Percentiles rank a stretch among this genome's conserved stretches.
Conservation (phyloP, 805 yeast species). For the Cyberlindnera meyerae region DNA sequence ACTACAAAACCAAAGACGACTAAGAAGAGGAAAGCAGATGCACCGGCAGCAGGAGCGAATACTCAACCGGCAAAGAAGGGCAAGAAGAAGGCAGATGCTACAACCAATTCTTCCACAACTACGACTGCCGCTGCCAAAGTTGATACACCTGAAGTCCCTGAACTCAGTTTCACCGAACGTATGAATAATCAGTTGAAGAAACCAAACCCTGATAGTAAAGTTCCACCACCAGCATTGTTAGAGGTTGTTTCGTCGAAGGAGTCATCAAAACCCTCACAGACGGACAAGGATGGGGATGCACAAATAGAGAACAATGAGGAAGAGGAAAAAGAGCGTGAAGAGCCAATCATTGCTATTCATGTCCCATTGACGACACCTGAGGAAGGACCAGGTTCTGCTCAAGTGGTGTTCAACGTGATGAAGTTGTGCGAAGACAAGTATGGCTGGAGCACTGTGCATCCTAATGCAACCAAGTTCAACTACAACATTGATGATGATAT, state of each 20-base stretch:
- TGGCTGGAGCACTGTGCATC: slow-evolving; percentile 71
- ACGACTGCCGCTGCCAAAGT: no score
- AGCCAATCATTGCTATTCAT: slow-evolving; percentile 52
- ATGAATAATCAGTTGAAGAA: slow-evolving; percentile 20
- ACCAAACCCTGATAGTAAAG: slow-evolving; percentile 15
- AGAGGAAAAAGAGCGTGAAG: slow-evolving; percentile 32
- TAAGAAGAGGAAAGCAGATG: slow-evolving; percentile 9
- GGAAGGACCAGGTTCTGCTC: slow-evolving; percentile 56
- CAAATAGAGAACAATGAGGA: slow-evolving; percentile 1
- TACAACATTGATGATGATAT: slow-evolving; percentile 52
- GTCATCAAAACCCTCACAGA: no score
- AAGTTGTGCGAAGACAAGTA: slow-evolving; percentile 77
- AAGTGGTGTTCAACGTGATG: slow-evolving; percentile 65
- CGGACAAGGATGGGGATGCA: slow-evolving; percentile 3
- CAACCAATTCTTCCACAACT: not conserved
- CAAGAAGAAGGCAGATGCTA: slow-evolving; percentile 3
- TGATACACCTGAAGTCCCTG: slow-evolving; percentile 1
- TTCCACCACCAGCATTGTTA: slow-evolving; percentile 17
- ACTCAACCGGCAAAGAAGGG: slow-evolving; percentile 7
- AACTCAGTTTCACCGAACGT: slow-evolving; percentile 15
- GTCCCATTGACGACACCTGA: slow-evolving; percentile 45
- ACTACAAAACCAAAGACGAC: slow-evolving; percentile 1
- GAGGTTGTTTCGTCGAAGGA: no score
- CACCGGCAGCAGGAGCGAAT: not conserved
- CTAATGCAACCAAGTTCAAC: slow-evolving; percentile 55